Base-by-base conservation (phyloP, 768 basidiomycete species). In the Lentinula sp. region DNA sequence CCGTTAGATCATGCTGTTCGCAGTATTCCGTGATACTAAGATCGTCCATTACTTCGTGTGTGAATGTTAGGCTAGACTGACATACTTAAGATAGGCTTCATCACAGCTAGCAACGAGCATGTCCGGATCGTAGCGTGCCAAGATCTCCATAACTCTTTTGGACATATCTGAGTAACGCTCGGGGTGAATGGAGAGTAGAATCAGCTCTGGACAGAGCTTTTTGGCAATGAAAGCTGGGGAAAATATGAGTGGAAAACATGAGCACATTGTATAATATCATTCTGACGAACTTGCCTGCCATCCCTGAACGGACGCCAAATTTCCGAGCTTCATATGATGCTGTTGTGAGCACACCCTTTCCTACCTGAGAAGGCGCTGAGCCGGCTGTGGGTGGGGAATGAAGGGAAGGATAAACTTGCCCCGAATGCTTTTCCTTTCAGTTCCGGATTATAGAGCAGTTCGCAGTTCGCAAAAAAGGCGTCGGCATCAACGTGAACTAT, bases 401-500 rank as follows among this genome's bases (percentile, higher is more conserved):
- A 18, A 51, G 33, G 5, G 33, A 50, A 6, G 0, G 18, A 3
- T 15, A 43, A 41, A 71, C 77, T 33, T 67, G 90, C 91, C 32
- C 80, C 90, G 68, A 93, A 93, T 0, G 91, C 81, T 66, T 91
- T 92, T 18, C 84, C 88, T 36, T 77, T 74, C 41, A 90, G 83
- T 65, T 74, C 74, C 15, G 85, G 87, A 64, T 89, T 74, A 65
- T 86, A 76, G 20, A 90, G 78, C 0, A 88, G 73, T 69, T 94
- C 92, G 0, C 93, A 91, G 53, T 81, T 90, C 10, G 91, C 90
- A 64, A 82, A 95, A 74, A 96, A 97, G 3, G 93, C 93, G 71
- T 98, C 96, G 85, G 95, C 94, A 68, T 99, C 97, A 35, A 97
- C 87, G 69, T 98, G 95, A 5, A 98, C 91, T 62, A 99, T 91